Base-by-base conservation (phyloP, 2,329 filamentous ascomycete species). In the Pseudogymnoascus destructans region DNA sequence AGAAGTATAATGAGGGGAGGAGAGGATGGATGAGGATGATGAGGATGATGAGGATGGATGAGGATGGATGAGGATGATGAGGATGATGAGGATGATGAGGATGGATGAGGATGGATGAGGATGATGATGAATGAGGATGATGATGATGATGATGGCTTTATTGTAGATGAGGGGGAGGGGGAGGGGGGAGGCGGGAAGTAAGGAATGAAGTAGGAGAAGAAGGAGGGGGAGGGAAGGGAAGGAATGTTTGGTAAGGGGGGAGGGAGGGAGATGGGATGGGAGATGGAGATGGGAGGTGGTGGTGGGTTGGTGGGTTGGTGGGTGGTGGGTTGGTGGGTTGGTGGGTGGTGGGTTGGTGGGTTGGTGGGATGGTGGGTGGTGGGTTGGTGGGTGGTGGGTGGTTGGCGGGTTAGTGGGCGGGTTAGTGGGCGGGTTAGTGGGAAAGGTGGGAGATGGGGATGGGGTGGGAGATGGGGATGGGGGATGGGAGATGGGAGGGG, bases 1-100 rank as follows among this genome's bases (percentile, higher is more conserved):
- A 27, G 30, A 62, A 64, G 64, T 67, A 58, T 64, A 68, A 65
- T 66, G 65, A 66, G 65, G 64, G 66, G 67, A 59, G 59, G 59
- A 61, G 61, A 59, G 64, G 67, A 66, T 63, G 58, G 57, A 57
- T 60, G 58, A 58, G 27, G 57, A 63, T 62, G 35, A 40, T 55
- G 58, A 56, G 59, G 58, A 58, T 32, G 57, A 63, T 62, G 35
- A 40, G 52, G 58, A 56, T 52, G 59, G 54, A n/a, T n/a, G n/a
- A n/a, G n/a, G n/a, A n/a, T n/a, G n/a, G n/a, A n/a, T n/a, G n/a
- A n/a, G n/a, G n/a, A n/a, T 60, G 58, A 58, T 32, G 57, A 63
- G 61, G 35, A 40, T 55, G 58, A 56, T 52, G 59, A 64, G 64
- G 67, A 58, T 64, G 67, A 65, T 66, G 65, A 66, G 65, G 64